phyloP scores from a whole-genome alignment of 441 rosid genomes.

The Eutrema salsugineum region DNA sequence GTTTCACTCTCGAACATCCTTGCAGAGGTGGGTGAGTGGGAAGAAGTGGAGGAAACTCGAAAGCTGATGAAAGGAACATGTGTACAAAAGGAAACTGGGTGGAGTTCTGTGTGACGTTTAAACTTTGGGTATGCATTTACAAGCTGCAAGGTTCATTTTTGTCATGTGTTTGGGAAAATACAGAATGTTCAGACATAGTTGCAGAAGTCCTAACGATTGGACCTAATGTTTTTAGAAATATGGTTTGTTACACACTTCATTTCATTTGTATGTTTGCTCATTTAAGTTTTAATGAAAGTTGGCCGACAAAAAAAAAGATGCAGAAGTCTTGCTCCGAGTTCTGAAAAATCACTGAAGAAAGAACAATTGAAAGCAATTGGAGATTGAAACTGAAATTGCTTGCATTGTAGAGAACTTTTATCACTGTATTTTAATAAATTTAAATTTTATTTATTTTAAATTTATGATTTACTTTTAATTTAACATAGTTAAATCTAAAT shows the following conservation, averaged over 20 bases:
- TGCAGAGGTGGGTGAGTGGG: slow-evolving; percentile 79
- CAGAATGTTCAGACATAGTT: slow-evolving; percentile 5
- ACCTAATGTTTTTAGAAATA: no score
- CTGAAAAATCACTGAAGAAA: neutral
- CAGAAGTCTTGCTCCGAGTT: neutral
- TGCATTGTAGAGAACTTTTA: neutral
- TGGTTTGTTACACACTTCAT: no score
- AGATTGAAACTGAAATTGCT: neutral
- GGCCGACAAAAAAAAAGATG: no score
- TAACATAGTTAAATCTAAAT: no score
- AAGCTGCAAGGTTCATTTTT: neutral
- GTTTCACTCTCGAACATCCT: slow-evolving; percentile 68
- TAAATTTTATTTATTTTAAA: no score
- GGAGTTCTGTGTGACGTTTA: slow-evolving; percentile 49
- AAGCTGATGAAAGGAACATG: slow-evolving; percentile 55
- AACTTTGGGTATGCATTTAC: neutral
- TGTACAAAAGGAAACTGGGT: slow-evolving; percentile 60
- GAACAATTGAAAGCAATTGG: neutral
- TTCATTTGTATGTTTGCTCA: no score
- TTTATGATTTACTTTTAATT: no score
- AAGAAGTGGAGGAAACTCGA: slow-evolving; percentile 55
- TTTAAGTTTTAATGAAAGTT: no score
- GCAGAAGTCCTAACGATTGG: no score
- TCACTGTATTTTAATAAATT: no score
- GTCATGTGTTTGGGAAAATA: neutral